Conservation (phyloP, 2,329 filamentous ascomycete species). For the Coniella vitis region DNA sequence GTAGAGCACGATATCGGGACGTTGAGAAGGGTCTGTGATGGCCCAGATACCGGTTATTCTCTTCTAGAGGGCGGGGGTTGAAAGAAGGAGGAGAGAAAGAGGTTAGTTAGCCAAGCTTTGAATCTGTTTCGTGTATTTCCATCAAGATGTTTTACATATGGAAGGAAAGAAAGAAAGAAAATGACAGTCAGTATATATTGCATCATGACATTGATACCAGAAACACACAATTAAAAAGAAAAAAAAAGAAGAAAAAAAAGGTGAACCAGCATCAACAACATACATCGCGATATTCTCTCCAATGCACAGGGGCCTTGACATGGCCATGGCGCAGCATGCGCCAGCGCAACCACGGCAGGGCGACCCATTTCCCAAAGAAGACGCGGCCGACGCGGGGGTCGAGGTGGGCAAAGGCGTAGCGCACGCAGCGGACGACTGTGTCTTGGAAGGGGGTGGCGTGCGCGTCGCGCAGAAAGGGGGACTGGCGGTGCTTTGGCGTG, state of each 20-base stretch:
- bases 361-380: slow-evolving; percentile 70
- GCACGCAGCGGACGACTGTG: slow-evolving; percentile 67
- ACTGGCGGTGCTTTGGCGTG: slow-evolving; percentile 33
- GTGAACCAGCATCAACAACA: slow-evolving; percentile 19
- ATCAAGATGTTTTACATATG: too few species aligned
- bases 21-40: slow-evolving; percentile 48
- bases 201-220: too few species aligned
- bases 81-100: too few species aligned
- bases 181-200: too few species aligned
- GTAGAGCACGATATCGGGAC: slow-evolving; percentile 72
- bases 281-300: slow-evolving; percentile 49
- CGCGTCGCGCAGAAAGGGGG: slow-evolving; percentile 55
- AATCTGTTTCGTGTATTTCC: too few species aligned
- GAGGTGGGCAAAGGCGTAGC: slow-evolving; percentile 69
- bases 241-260: not conserved
- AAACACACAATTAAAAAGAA: not conserved
- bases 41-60: slow-evolving; percentile 64
- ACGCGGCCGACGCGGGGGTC: slow-evolving; percentile 62
- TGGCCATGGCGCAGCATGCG: slow-evolving; percentile 69
- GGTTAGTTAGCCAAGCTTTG: not conserved
- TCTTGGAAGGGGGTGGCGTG: slow-evolving; percentile 70
- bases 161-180: not conserved
- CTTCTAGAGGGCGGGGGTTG: slow-evolving; percentile 23
- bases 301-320: slow-evolving; percentile 53
- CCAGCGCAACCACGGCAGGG: slow-evolving; percentile 67